These are phyloP conservation scores for Fonsecaea erecta DNA, from an alignment of 2,329 filamentous ascomycete genomes.

Conservation along the genomic window DNA sequence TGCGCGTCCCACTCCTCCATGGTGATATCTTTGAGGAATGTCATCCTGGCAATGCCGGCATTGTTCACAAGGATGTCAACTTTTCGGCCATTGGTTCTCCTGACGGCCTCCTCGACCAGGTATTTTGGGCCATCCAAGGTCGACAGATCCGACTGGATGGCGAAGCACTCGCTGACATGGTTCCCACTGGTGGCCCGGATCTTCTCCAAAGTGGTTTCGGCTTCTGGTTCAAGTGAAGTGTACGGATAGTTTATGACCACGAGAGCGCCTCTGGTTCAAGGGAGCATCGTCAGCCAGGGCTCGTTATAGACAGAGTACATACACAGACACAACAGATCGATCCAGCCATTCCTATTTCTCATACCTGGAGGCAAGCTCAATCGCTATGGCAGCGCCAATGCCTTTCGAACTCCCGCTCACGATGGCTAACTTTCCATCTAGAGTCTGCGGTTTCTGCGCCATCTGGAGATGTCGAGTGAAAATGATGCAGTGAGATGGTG, in stretches of 20 bases:
- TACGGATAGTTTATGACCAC: slow-evolving; percentile 18
- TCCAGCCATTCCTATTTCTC: background rate
- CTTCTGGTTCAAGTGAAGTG: slow-evolving; percentile 10
- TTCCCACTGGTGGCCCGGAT: slow-evolving; percentile 9
- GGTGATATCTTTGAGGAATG: slow-evolving; percentile 42
- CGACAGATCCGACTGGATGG: slow-evolving; percentile 19
- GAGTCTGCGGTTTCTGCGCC: slow-evolving; percentile 19
- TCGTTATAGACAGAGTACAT: background rate
- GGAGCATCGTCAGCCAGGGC: background rate
- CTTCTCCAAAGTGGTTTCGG: slow-evolving; percentile 10
- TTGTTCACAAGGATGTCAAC: slow-evolving; percentile 29
- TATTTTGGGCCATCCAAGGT: slow-evolving; percentile 17
- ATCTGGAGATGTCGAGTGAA: background rate
- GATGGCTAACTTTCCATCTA: slow-evolving; percentile 44
- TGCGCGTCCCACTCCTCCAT: slow-evolving; percentile 50
- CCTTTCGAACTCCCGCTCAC: slow-evolving; percentile 57
- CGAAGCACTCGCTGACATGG: slow-evolving; percentile 13
- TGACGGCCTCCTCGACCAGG: slow-evolving; percentile 18
- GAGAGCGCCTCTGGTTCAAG: slow-evolving; percentile 7
- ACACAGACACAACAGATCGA: background rate
- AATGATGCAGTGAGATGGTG: background rate
- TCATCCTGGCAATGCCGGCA: slow-evolving; percentile 17
- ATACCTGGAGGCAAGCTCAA: slow-evolving; percentile 20
- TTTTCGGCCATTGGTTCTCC: slow-evolving; percentile 10
- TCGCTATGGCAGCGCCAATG: slow-evolving; percentile 55